Base-by-base conservation (phyloP, 108 stramenopile genomes). In the Thalassiosira profunda region DNA sequence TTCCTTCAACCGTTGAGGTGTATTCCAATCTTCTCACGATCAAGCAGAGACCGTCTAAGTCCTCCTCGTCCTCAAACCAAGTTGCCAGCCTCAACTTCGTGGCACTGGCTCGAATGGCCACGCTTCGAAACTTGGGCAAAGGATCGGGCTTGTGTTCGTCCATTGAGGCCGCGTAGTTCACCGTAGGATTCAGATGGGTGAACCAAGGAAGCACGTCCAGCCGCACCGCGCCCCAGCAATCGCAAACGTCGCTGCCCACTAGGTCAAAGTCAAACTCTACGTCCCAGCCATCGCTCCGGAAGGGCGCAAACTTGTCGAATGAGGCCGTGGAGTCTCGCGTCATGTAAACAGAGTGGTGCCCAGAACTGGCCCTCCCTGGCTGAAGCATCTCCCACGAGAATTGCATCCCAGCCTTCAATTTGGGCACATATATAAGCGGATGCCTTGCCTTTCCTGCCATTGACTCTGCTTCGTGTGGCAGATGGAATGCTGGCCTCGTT, bases 161-260 rank as follows among this genome's bases (percentile, higher is more conserved):
- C 35, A 59, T 29, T 23, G 55, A 62, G 33, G 44, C 18, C 34
- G 68, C 48, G 11, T 30, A 35, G 47, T 10, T 23, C 40, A 51
- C 63, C 33, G 65, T 68, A 37, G 77, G 59, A 55, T 58, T 72
- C 26, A 76, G 26, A 54, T 83, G 82, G 46, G 74, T 74, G 25
- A 83, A 70, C 82, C 82, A 83, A 9, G 82, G 82, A 28, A 83
- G 63, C 4, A 80, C 74, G 26, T 83, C 82, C n/a, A 70, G 65
- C 43, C 82, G 68, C 18, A 83, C 45, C 5, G 79, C 74, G 6
- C 76, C 34, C 82, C 82, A 83, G 31, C 58, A 71, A 33, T 45
- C 43, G 40, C 59, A 33, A 15, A 20, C 23, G 37, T 74, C 79
- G 26, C 51, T 44, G 21, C 23, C 25, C 34, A 63, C 72, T 18